These are phyloP conservation scores for Raddia guianensis DNA, from an alignment of 176 grass and related monocot species.

Conservation along the genomic window DNA sequence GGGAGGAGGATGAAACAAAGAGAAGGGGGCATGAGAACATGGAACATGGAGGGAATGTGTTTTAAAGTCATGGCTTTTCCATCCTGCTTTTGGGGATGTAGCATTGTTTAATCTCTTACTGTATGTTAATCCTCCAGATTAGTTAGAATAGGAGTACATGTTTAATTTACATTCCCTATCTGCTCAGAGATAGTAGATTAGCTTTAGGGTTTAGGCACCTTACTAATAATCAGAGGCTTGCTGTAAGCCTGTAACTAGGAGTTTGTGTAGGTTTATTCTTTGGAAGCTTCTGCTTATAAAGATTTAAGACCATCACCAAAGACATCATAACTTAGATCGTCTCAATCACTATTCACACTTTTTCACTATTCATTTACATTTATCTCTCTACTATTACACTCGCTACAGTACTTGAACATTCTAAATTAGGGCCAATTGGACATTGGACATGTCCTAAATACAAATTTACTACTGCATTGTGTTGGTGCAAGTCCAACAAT, in stretches of 20 bases:
- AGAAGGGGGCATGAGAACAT: constrained; percentile 60
- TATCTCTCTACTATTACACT: too few relatives aligned
- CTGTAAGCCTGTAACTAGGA: constrained; percentile 46
- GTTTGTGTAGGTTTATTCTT: constrained; percentile 32
- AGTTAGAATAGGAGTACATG: constrained; percentile 23
- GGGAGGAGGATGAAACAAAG: constrained; percentile 30
- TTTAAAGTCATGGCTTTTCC: constrained; percentile 60
- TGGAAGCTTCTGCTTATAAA: constrained; percentile 45
- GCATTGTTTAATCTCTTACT: constrained; percentile 48
- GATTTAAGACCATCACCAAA: background rate
- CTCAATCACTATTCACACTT: too few relatives aligned
- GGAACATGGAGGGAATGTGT: constrained; percentile 92
- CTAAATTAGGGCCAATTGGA: too few relatives aligned
- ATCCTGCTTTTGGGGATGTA: constrained; percentile 48
- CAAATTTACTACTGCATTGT: constrained; percentile 13
- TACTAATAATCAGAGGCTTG: constrained; percentile 42
- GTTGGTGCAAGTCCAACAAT: background rate
- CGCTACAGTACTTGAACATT: too few relatives aligned
- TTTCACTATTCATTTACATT: too few relatives aligned
- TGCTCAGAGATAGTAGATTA: constrained; percentile 45
- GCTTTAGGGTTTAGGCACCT: constrained; percentile 20
- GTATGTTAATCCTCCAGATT: constrained; percentile 32
- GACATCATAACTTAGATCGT: too few relatives aligned
- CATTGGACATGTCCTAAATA: background rate
- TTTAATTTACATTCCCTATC: constrained; percentile 50